phyloP scores from a whole-genome alignment of 1,284 basidiomycete species.

The Puccinia sorghi region DNA sequence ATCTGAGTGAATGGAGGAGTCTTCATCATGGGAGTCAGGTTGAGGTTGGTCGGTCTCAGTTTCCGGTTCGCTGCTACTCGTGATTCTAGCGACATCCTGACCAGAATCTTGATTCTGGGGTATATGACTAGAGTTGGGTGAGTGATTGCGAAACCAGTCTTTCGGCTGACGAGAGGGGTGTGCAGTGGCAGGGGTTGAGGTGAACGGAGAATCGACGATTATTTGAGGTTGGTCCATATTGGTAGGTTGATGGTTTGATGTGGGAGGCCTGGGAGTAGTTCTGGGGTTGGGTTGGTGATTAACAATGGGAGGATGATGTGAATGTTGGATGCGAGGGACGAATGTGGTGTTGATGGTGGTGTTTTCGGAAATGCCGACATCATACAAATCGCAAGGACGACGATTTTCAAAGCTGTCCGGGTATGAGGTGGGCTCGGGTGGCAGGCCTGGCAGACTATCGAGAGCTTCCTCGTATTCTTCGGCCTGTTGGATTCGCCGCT shows the following conservation, averaged over 20 bases:
- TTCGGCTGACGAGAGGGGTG: background rate
- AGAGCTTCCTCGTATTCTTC: constrained; percentile 22
- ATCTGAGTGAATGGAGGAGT: constrained; percentile 5
- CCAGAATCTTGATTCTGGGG: constrained; percentile 28
- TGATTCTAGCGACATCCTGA: constrained; percentile 17
- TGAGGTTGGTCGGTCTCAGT: constrained; percentile 32
- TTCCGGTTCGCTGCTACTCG: constrained; percentile 38
- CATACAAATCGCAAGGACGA: constrained; percentile 28
- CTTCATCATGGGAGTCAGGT: constrained; percentile 9
- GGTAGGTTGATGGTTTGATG: constrained; percentile 13
- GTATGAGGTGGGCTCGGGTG: constrained; percentile 11
- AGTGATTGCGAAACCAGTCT: background rate
- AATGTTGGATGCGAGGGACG: background rate
- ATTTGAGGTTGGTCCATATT: constrained; percentile 17
- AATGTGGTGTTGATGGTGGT: constrained; percentile 20
- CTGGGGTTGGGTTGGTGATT: background rate
- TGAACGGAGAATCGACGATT: constrained; percentile 32
- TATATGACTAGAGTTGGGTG: constrained; percentile 44
- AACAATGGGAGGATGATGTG: background rate
- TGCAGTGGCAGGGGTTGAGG: constrained; percentile 42
- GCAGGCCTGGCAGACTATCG: constrained; percentile 27
- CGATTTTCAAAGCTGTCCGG: background rate
- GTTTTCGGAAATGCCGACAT: constrained; percentile 29
- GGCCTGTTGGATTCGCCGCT: background rate
- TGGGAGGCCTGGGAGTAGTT: background rate